phyloP scores from a whole-genome alignment of 2,329 filamentous ascomycete species.

The Apiospora kogelbergensis region DNA sequence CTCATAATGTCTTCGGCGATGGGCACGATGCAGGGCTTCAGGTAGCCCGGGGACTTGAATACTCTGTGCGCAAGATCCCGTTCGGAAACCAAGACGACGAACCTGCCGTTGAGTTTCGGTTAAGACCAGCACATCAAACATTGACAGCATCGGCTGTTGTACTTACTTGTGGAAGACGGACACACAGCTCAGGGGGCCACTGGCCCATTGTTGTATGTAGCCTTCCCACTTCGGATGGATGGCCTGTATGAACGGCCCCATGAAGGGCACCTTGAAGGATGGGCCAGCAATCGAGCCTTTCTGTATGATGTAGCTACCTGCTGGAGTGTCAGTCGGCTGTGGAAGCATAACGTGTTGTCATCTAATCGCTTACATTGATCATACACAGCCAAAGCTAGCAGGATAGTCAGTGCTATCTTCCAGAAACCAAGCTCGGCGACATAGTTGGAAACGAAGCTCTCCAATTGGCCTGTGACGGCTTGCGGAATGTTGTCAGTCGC shows the following conservation, averaged over 20 bases:
- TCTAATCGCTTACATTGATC: background rate
- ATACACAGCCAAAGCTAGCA: background rate
- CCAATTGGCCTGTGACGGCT: background rate
- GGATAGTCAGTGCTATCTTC: background rate
- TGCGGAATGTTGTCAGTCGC: background rate
- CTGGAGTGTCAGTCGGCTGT: background rate
- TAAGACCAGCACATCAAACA: background rate
- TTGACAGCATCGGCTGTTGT: background rate
- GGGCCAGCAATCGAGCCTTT: constrained; percentile 66
- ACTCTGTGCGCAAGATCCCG: constrained; percentile 79
- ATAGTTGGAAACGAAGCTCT: background rate
- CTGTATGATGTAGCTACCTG: constrained; percentile 60
- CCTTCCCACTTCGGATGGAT: constrained; percentile 71
- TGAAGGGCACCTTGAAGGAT: constrained; percentile 63
- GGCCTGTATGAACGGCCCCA: constrained; percentile 76
- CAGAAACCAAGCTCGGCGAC: background rate
- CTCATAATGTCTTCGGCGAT: constrained; percentile 73
- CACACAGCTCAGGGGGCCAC: constrained; percentile 76
- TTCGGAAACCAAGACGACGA: constrained; percentile 76
- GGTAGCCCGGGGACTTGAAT: constrained; percentile 74
- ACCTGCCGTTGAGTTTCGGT: constrained; percentile 45
- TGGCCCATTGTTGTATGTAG: constrained; percentile 77
- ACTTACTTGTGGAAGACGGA: constrained; percentile 83
- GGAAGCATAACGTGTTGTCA: background rate
- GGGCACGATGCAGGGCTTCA: constrained; percentile 78